Conservation (phyloP, 441 rosid species). For the Pelargonium myrrhifolium region DNA sequence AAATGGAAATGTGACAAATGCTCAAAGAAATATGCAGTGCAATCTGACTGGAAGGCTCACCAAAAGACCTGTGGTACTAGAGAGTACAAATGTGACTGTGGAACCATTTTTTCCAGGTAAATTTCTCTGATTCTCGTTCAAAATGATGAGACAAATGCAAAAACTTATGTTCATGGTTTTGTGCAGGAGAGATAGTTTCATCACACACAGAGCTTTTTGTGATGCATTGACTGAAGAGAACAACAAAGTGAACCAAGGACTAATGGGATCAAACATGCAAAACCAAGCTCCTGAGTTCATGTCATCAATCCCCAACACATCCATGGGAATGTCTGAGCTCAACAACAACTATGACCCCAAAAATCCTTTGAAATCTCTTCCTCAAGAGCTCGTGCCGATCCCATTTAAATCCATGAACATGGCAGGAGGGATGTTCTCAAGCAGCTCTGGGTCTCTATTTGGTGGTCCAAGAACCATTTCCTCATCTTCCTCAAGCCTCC, state of each 20-base stretch:
- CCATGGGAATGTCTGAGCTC: slow-evolving; percentile 36
- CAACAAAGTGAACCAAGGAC: slow-evolving; percentile 59
- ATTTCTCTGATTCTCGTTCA: too few species aligned
- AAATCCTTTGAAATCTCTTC: slow-evolving; percentile 42
- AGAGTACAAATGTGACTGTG: slow-evolving; percentile 47
- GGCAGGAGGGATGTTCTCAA: slow-evolving; percentile 53
- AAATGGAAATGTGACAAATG: slow-evolving; percentile 36
- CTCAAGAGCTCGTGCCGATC: slow-evolving; percentile 44
- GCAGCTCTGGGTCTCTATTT: slow-evolving; percentile 40
- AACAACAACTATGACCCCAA: slow-evolving; percentile 31
- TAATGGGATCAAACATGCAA: slow-evolving; percentile 29
- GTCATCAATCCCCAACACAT: slow-evolving; percentile 25
- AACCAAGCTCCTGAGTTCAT: slow-evolving; percentile 37
- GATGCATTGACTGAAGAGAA: slow-evolving; percentile 55
- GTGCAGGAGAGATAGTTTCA: slow-evolving; percentile 56
- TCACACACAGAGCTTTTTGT: slow-evolving; percentile 57
- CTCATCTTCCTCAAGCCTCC: slow-evolving; percentile 45
- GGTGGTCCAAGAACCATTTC: slow-evolving; percentile 38
- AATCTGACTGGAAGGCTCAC: slow-evolving; percentile 53
- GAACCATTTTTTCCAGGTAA: slow-evolving; percentile 38
- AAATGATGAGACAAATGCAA: too few species aligned
- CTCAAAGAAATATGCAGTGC: slow-evolving; percentile 45
- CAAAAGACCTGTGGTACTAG: slow-evolving; percentile 46
- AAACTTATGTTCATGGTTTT: too few species aligned
- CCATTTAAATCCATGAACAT: slow-evolving; percentile 52